Evolutionary conservation across 768 basidiomycete genomes (phyloP).

Genomic region (Serpula lacrymans): DNA sequence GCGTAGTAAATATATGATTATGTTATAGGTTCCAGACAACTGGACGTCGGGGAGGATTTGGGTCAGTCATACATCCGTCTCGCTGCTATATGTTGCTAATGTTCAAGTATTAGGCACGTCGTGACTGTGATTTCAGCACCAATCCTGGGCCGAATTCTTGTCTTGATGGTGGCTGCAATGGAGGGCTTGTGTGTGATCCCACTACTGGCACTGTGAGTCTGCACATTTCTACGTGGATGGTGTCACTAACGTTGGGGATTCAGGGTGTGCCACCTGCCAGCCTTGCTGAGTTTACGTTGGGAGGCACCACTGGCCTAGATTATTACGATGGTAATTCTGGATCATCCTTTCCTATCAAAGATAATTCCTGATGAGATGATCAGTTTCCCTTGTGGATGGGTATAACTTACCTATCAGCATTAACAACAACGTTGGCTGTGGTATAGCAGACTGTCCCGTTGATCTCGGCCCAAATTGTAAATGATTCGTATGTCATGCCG

Average conservation of each 20-base stretch:
- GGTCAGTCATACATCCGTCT: conserved; percentile 30
- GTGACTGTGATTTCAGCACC: conserved; percentile 57
- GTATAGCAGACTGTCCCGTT: conserved; percentile 53
- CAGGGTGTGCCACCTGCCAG: conserved; percentile 67
- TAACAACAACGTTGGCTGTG: conserved; percentile 52
- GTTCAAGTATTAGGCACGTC: conserved; percentile 36
- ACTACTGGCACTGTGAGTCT: conserved; percentile 43
- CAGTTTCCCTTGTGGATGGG: conserved; percentile 66
- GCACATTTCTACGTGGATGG: not conserved
- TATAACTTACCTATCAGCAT: conserved; percentile 62
- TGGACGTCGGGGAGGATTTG: conserved; percentile 67
- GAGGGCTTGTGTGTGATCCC: conserved; percentile 57
- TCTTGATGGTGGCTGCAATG: conserved; percentile 64
- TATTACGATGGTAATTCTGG: conserved; percentile 49
- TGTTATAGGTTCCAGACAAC: conserved; percentile 48
- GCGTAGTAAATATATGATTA: too few species aligned
- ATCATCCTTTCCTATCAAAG: not conserved
- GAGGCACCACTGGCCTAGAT: conserved; percentile 40
- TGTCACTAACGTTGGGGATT: not conserved
- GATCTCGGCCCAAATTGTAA: conserved; percentile 59
- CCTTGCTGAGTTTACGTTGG: conserved; percentile 66
- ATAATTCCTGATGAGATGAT: not conserved
- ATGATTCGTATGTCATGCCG: conserved; percentile 3
- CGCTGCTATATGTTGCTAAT: not conserved
- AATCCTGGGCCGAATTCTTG: conserved; percentile 56